A percentile compares a stretch with the other conserved stretches of the same genome.
Conservation (phyloP, 192 early-diverging fungal genomes). For the Entomortierella chlamydospora region DNA sequence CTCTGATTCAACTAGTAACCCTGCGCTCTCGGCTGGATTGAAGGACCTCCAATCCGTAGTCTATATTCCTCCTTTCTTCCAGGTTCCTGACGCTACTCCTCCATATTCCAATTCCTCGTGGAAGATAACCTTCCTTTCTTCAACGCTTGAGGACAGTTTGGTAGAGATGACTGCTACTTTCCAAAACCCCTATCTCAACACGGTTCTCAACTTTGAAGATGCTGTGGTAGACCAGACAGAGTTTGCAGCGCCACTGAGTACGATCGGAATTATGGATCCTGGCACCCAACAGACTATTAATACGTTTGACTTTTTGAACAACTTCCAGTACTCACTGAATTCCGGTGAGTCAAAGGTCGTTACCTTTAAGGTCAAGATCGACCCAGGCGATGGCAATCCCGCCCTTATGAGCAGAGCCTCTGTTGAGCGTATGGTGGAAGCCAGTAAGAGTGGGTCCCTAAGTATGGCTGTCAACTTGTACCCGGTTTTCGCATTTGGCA, state of each 20-base stretch:
- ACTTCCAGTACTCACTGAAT: background rate
- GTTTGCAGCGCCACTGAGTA: no score
- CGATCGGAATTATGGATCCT: no score
- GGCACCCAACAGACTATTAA: background rate
- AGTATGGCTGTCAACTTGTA: background rate
- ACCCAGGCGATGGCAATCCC: background rate
- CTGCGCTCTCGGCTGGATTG: background rate
- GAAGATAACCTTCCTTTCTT: background rate
- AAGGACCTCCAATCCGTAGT: background rate
- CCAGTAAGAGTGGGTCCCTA: background rate
- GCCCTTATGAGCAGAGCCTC: background rate
- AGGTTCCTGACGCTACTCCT: background rate
- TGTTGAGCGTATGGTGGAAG: background rate
- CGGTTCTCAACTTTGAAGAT: no score
- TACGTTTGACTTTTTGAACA: background rate
- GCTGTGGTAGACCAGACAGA: no score
- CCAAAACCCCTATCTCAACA: constrained; percentile 1
- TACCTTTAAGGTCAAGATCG: background rate
- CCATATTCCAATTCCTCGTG: background rate
- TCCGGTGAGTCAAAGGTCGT: background rate
- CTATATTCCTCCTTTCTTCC: background rate
- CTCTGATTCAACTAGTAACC: background rate
- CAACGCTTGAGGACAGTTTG: background rate
- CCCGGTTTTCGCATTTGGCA: background rate
- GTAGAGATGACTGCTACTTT: constrained; percentile 5